These are phyloP conservation scores for Pochonia chlamydosporia DNA, from an alignment of 2,329 filamentous ascomycete species.

Conservation along the genomic window DNA sequence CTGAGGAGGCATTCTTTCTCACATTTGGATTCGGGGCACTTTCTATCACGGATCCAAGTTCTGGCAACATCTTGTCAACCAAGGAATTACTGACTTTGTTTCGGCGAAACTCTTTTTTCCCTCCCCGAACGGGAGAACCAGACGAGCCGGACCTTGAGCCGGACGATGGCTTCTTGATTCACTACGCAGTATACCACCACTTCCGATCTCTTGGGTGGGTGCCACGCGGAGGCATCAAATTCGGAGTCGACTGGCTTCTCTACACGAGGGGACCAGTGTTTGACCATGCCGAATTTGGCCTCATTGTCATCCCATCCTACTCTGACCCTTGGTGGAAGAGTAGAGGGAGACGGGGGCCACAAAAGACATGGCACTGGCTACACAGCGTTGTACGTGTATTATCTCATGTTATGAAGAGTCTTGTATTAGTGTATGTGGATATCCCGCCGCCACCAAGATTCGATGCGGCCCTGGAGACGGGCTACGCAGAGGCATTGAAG, in stretches of 20 bases:
- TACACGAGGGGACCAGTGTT: conserved; percentile 93
- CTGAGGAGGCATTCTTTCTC: conserved; percentile 90
- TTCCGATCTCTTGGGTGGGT: conserved; percentile 96
- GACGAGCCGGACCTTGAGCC: conserved; percentile 46
- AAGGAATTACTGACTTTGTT: conserved; percentile 60
- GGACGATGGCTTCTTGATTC: conserved; percentile 78
- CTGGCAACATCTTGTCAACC: conserved; percentile 40
- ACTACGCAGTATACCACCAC: conserved; percentile 90
- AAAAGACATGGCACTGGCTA: conserved; percentile 70
- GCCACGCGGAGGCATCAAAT: conserved; percentile 86
- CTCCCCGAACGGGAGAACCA: conserved; percentile 38
- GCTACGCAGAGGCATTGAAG: conserved; percentile 58
- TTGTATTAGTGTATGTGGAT: conserved; percentile 88
- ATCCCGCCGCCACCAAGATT: conserved; percentile 63
- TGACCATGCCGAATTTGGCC: conserved; percentile 87
- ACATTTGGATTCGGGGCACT: conserved; percentile 74
- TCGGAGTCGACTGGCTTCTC: conserved; percentile 89
- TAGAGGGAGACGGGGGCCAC: conserved; percentile 42
- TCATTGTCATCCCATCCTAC: conserved; percentile 81
- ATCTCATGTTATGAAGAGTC: conserved; percentile 81
- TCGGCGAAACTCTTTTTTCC: conserved; percentile 64
- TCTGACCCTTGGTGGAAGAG: conserved; percentile 66
- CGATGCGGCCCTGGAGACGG: conserved; percentile 37
- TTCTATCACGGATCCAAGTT: conserved; percentile 48
- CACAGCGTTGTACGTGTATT: conserved; percentile 88